Conservation (phyloP, 169 alveolate genomes). For the Cryptosporidium andersoni region DNA sequence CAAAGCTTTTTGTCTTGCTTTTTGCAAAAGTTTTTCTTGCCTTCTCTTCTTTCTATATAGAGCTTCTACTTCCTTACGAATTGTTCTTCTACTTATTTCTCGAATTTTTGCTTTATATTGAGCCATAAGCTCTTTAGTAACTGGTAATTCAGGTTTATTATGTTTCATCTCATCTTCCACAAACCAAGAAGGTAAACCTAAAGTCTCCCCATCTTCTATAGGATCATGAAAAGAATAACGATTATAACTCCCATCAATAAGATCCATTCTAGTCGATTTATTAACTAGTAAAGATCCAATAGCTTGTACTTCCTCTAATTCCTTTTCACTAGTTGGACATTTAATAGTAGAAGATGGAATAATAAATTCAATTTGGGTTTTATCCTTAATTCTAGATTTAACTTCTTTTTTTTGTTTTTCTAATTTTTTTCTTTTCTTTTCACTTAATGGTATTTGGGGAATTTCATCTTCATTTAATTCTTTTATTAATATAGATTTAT, state of each 20-base stretch:
- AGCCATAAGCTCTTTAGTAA: slow-evolving; percentile 92
- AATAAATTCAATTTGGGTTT: slow-evolving; percentile 1
- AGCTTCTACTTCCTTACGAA: slow-evolving; percentile 96
- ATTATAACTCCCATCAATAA: slow-evolving; percentile 93
- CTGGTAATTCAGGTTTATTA: slow-evolving; percentile 91
- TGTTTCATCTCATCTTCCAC: slow-evolving; percentile 94
- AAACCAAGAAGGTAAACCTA: slow-evolving; percentile 96
- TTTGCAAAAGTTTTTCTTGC: slow-evolving; percentile 88
- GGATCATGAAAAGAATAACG: slow-evolving; percentile 90
- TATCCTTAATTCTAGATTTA: slow-evolving; percentile 34
- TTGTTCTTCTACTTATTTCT: slow-evolving; percentile 94
- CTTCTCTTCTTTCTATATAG: slow-evolving; percentile 92
- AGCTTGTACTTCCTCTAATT: slow-evolving; percentile 73
- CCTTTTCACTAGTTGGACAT: slow-evolving; percentile 75
- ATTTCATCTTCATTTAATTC: slow-evolving; percentile 69
- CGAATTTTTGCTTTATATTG: slow-evolving; percentile 91
- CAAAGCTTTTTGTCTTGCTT: slow-evolving; percentile 86
- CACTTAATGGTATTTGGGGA: slow-evolving; percentile 57
- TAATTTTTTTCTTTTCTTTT: slow-evolving; percentile 70
- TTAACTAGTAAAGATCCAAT: slow-evolving; percentile 81
- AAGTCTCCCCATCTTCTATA: slow-evolving; percentile 72
- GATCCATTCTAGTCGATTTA: slow-evolving; percentile 90
- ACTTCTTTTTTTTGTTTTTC: slow-evolving; percentile 41
- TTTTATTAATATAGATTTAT: background rate
- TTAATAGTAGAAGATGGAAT: background rate